Evolutionary conservation across 305 asterid genomes (phyloP), one percentile per base, ranked within the genome.

Genomic region (Fraxinus floribunda): DNA sequence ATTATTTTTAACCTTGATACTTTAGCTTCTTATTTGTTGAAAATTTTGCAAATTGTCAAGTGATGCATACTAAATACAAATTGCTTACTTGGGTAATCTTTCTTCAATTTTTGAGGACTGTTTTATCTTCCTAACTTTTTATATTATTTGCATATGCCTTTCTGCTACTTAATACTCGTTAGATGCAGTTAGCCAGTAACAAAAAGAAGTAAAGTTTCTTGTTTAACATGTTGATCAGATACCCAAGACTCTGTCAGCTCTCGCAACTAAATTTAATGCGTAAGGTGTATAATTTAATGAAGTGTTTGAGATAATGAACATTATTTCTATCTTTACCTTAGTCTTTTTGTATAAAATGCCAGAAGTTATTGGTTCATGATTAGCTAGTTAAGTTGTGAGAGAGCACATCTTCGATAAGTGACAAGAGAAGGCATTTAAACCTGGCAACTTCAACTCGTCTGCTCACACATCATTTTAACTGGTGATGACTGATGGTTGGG

Each of bases 331-430:
- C 18, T 68, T 70, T 70, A 70, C 41, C 39, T 5, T 11, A 2
- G 72, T 15, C 18, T 30, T 24, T 68, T 68, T 30, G 10, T 9
- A 70, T 29, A 30, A 70, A 3, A 13, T 70, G 22, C 39, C 15
- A 70, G 75, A 29, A 68, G 38, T 68, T 29, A 68, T 68, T 68
- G 75, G 75, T 68, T 29, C 75, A 68, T 68, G 75, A 26, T 68
- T 29, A 29, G 75, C 75, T 68, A 68, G 7, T 68, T 29, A 68
- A 68, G 36, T 68, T 29, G 38, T 68, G 38, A 70, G 75, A 68
- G 75, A 32, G 75, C 22, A 70, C 39, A 5, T 70, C 20, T 70
- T 70, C 0, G 24, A 70, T 29, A 68, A 26, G 22, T 68, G n/a
- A 30, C 75, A 68, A 68, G 20, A 30, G 38, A 68, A 68, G 20